Base-by-base conservation (phyloP, 164 flowering plant genomes). In the Aristolochia fimbriata region DNA sequence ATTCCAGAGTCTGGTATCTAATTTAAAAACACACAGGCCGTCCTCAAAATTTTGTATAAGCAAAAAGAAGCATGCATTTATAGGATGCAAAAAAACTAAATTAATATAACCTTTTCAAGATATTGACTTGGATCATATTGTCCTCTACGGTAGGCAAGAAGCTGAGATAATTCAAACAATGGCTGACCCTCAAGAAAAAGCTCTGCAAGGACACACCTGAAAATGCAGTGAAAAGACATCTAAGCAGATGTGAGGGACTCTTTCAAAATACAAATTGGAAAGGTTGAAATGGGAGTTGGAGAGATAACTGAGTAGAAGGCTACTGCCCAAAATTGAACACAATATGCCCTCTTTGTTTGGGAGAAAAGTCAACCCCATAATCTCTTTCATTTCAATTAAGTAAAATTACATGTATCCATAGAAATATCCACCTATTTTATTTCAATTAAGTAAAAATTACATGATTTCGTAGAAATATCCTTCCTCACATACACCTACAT, bases 121-220 rank as follows among this genome's bases (percentile, higher is more conserved):
- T 63, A 73, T 71, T 76, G 93, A 72, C 79, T 82, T 46, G 99
- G 97, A 81, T 94, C 99, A 77, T 82, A 83, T 72, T 94, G 96
- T 59, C 99, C 97, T 80, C 99, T 81, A 31, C 99, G 95, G 75
- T 91, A 94, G 55, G 99, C 82, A 77, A 90, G 93, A 50, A 91
- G 83, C 77, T 94, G 99, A 50, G 97, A 86, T 61, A 86, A 78
- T 72, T 94, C 99, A 81, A 94, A 94, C 21, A 94, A 68, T 62
- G 96, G 96, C 68, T 88, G 99, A n/a, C 97, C 97, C 77, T 94
- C 99, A 48, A 94, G 91, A 72, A 94, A 94, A 77, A 94, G 97
- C 78, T 94, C 99, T 10, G 99, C 99, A 66, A 90, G 84, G 56
- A 90, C 97, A 75, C 97, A 94, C 71, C 97, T 90, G 63, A n/a